These are phyloP conservation scores for Brassica juncea DNA, from an alignment of 345 rosid species.

Conservation along the genomic window DNA sequence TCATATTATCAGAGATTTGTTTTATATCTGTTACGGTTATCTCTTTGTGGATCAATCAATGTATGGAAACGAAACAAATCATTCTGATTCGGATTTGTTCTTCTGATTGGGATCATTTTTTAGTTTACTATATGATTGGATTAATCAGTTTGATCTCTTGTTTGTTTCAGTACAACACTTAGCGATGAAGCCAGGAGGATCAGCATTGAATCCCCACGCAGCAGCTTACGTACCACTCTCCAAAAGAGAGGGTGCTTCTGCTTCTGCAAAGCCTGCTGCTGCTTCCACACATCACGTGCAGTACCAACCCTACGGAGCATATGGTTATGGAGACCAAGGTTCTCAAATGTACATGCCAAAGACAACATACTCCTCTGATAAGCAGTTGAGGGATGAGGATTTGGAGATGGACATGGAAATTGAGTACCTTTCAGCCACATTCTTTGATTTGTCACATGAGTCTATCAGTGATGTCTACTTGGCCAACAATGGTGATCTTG, in stretches of 20 bases:
- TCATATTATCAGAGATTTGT: neutral
- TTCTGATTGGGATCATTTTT: constrained; percentile 16
- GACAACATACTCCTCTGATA: constrained; percentile 41
- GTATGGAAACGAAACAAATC: neutral
- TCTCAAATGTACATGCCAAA: constrained; percentile 37
- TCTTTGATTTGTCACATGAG: constrained; percentile 69
- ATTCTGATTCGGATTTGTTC: constrained; percentile 12
- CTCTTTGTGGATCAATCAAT: constrained; percentile 3
- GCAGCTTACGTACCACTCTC: constrained; percentile 72
- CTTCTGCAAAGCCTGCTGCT: constrained; percentile 40
- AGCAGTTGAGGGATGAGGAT: constrained; percentile 56
- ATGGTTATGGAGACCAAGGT: constrained; percentile 31
- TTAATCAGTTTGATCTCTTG: neutral
- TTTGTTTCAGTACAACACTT: constrained; percentile 20
- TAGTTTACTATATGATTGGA: neutral
- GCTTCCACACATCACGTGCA: constrained; percentile 36
- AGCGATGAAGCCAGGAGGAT: constrained; percentile 63
- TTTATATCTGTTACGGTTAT: neutral
- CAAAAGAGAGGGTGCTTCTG: constrained; percentile 47
- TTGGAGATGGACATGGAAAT: constrained; percentile 65
- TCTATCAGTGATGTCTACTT: constrained; percentile 71
- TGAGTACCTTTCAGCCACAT: constrained; percentile 63
- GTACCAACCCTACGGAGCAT: constrained; percentile 38
- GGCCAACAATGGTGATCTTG: constrained; percentile 75
- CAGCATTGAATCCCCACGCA: constrained; percentile 78